Percentiles rank a stretch among this genome's conserved stretches.
phyloP scores from a whole-genome alignment of 2,329 filamentous ascomycete species.

The Xylariales sp. region DNA sequence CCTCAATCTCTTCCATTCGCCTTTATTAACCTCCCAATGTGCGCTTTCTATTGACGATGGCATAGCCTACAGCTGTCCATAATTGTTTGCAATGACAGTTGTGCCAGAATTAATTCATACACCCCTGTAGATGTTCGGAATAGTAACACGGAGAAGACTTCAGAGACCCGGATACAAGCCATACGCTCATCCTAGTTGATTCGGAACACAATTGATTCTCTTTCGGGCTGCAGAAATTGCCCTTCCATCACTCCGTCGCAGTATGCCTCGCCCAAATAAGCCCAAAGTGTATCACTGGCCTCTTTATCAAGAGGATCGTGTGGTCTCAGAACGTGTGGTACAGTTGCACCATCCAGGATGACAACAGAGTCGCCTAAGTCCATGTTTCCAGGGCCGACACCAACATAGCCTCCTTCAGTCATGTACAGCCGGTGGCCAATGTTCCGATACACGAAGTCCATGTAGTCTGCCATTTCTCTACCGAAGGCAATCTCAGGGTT shows the following conservation, averaged over 20 bases:
- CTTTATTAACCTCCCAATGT: too few relatives aligned
- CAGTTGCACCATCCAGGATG: slow-evolving; percentile 24
- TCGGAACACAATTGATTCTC: neutral
- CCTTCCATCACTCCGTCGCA: slow-evolving; percentile 31
- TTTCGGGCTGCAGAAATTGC: slow-evolving; percentile 16
- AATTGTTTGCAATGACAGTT: too few relatives aligned
- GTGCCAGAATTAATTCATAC: too few relatives aligned
- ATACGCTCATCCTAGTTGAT: neutral
- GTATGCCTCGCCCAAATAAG: slow-evolving; percentile 27
- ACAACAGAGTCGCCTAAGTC: slow-evolving; percentile 21
- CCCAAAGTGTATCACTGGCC: slow-evolving; percentile 12
- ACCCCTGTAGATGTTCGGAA: too few relatives aligned
- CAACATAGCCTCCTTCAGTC: slow-evolving; percentile 24
- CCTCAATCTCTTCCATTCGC: too few relatives aligned
- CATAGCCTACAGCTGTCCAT: too few relatives aligned
- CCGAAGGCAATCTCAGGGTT: neutral
- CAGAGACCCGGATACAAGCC: too few relatives aligned
- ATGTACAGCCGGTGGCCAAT: slow-evolving; percentile 19
- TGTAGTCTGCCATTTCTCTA: slow-evolving; percentile 11
- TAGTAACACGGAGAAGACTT: too few relatives aligned
- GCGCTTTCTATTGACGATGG: too few relatives aligned
- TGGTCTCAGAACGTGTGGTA: slow-evolving; percentile 23
- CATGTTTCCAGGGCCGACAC: slow-evolving; percentile 22
- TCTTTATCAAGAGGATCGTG: neutral
- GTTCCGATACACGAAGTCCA: slow-evolving; percentile 11